Evolutionary conservation across 78 protist species (phyloP).

Genomic region (Emiliania huxleyi): DNA sequence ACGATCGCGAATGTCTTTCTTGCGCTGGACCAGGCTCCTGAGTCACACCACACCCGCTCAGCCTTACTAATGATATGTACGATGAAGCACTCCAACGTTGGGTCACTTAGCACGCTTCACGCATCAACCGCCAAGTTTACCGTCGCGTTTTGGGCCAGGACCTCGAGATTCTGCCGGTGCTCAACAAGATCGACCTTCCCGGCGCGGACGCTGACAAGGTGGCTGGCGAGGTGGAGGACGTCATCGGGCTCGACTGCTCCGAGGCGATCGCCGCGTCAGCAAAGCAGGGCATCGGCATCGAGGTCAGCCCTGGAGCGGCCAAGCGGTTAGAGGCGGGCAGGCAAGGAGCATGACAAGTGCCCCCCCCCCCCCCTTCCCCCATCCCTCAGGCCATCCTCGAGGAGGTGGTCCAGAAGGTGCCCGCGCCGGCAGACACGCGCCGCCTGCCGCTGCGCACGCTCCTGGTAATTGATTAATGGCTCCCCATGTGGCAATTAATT

Average conservation of each 20-base stretch:
- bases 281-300: constrained; percentile 26
- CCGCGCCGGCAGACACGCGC: not conserved
- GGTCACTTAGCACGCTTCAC: no score
- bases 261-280: not conserved
- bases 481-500: no score
- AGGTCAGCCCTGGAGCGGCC: no score
- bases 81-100: no score
- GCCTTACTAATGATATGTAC: no score
- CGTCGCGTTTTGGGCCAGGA: no score
- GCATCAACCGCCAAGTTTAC: no score
- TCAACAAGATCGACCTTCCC: constrained; percentile 62
- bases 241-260: constrained; percentile 26
- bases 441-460: not conserved
- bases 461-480: no score
- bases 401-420: not conserved
- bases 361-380: no score
- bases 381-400: constrained; percentile 42
- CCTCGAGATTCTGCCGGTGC: constrained; percentile 53
- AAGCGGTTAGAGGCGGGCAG: no score
- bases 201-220: constrained; percentile 23
- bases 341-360: no score
- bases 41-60: no score
- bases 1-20: constrained; percentile 57
- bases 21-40: constrained; percentile 35
- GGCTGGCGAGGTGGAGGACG: not conserved